Evolutionary conservation across 139 green algal genomes (phyloP), one percentile per base, ranked within the genome.

Genomic region (Chlamydomonas urium): DNA sequence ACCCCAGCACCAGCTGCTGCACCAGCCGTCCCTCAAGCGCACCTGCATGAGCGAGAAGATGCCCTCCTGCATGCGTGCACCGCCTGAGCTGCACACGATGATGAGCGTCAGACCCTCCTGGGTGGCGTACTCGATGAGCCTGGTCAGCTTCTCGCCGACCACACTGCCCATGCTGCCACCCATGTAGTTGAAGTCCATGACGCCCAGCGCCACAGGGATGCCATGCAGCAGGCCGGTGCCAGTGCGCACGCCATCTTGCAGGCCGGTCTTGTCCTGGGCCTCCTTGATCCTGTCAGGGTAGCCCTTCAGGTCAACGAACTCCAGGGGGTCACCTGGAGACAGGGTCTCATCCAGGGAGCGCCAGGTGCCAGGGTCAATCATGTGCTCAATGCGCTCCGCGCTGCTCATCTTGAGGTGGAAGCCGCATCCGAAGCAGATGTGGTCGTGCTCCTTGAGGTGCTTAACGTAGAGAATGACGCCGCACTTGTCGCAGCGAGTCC

Each of bases 401-500:
- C 76, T 87, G 65, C 66, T 84, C 88, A 93, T 91, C 78, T 92
- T 86, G 36, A 93, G 76, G 77, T 93, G 85, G 78, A 85, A 89
- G 75, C 83, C 85, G 83, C 88, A 93, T 34, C 83, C 80, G 60
- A 90, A 92, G 81, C 88, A 93, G 71, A 93, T 90, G 65, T 88
- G 79, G 66, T 90, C 77, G 72, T 92, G 86, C 82, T 74, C 73
- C 82, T 89, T 90, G 34, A 92, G 69, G 76, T 92, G 86, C 81
- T 92, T 93, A 72, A 92, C 87, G 83, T 93, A 93, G 68, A 93
- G 77, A 58, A 92, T 93, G 35, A 90, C 85, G 28, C 88, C 88
- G 67, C 88, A 93, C 74, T 91, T 85, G 76, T 93, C 88, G 69
- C 88, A 93, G 62, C 88, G 81, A 0, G 86, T 91, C 88, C 88